phyloP scores from a whole-genome alignment of 805 yeast genomes.

The Hanseniaspora taiwanica region DNA sequence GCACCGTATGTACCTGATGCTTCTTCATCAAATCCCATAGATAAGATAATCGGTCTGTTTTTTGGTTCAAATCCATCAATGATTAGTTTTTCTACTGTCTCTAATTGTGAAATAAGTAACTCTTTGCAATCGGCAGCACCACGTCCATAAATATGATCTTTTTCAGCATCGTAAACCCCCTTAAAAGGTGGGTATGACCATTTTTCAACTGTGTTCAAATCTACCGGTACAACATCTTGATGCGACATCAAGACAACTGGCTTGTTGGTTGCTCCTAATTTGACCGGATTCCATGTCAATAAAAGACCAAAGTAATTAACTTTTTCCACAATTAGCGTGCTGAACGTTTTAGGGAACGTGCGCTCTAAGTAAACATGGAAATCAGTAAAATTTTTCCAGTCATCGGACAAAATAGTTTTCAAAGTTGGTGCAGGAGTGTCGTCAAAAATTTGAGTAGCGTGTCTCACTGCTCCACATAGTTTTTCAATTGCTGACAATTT shows the following conservation, averaged over 20 bases:
- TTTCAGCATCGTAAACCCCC: constrained; percentile 44
- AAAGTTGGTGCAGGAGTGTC: constrained; percentile 31
- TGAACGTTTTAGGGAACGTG: constrained; percentile 42
- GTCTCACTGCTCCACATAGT: constrained; percentile 40
- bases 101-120: constrained; percentile 47
- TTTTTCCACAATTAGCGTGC: constrained; percentile 34
- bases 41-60: constrained; percentile 40
- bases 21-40: constrained; percentile 69
- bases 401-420: constrained; percentile 35
- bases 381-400: constrained; percentile 20
- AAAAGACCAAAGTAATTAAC: constrained; percentile 55
- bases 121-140: constrained; percentile 67
- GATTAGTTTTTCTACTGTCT: constrained; percentile 41
- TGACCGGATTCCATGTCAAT: constrained; percentile 43
- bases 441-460: constrained; percentile 50
- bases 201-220: constrained; percentile 35
- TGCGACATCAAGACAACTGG: constrained; percentile 67
- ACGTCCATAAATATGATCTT: constrained; percentile 53
- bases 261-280: constrained; percentile 35
- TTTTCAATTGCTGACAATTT: constrained; percentile 13
- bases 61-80: constrained; percentile 4
- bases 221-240: constrained; percentile 73
- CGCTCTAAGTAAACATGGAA: constrained; percentile 41
- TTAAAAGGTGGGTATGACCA: constrained; percentile 60
- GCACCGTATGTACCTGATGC: constrained; percentile 52